Evolutionary conservation across 768 basidiomycete species (phyloP).

Genomic region (Rossbeevera mucosa): DNA sequence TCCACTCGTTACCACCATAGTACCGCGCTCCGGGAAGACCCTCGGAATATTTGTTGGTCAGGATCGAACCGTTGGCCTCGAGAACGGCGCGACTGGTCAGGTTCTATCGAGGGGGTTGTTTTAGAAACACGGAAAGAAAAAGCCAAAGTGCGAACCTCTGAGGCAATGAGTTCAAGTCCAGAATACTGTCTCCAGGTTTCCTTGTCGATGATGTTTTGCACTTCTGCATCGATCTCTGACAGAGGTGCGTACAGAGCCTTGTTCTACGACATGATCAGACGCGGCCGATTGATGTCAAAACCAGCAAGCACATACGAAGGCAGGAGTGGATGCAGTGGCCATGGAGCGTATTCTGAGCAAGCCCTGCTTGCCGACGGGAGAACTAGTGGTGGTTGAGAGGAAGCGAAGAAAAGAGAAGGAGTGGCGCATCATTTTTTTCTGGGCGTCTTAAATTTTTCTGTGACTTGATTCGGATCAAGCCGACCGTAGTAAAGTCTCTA

Average conservation of each 20-base stretch:
- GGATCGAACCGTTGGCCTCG: constrained; percentile 97
- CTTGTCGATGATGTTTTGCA: constrained; percentile 97
- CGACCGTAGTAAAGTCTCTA: constrained; percentile 8
- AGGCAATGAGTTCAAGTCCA: constrained; percentile 97
- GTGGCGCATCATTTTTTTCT: constrained; percentile 28
- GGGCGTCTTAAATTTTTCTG: constrained; percentile 15
- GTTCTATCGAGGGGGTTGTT: constrained; percentile 54
- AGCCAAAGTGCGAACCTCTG: constrained; percentile 62
- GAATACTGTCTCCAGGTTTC: constrained; percentile 98
- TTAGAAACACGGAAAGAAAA: neutral
- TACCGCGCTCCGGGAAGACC: constrained; percentile 97
- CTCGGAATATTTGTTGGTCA: constrained; percentile 99
- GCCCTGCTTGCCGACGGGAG: constrained; percentile 20
- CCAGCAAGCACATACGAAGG: constrained; percentile 45
- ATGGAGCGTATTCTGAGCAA: constrained; percentile 40
- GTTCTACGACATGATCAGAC: constrained; percentile 55
- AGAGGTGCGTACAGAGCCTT: constrained; percentile 84
- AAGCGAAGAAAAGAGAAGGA: constrained; percentile 27
- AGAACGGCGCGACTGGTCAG: constrained; percentile 92
- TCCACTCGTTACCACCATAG: constrained; percentile 97
- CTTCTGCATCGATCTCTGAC: constrained; percentile 87
- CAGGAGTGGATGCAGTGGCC: constrained; percentile 56
- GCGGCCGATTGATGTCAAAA: neutral
- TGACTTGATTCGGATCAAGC: constrained; percentile 18
- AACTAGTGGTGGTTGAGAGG: constrained; percentile 16